Conservation (phyloP, 2,329 filamentous ascomycete species). For the Daldinia eschscholtzii region DNA sequence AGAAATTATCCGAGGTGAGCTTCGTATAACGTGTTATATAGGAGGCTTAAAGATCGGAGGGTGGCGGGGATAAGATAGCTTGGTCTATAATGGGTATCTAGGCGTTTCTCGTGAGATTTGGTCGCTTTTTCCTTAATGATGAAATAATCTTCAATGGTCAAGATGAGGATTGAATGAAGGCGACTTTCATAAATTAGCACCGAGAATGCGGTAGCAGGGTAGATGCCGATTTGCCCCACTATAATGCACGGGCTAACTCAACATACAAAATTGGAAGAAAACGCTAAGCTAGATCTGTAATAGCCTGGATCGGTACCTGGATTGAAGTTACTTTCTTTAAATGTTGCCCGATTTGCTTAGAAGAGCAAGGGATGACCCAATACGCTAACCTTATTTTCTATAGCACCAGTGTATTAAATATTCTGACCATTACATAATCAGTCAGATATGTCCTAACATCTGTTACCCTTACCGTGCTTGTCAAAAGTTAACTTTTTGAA, state of each 20-base stretch:
- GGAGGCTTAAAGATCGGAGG: background rate
- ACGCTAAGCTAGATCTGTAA: conserved; percentile 22
- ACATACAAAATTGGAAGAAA: conserved; percentile 22
- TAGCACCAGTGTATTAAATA: background rate
- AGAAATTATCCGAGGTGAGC: conserved; percentile 6
- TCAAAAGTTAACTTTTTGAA: conserved; percentile 29
- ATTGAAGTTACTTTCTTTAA: conserved; percentile 4
- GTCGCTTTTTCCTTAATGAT: conserved; percentile 3
- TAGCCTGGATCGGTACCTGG: conserved; percentile 25
- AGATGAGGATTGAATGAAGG: conserved; percentile 35
- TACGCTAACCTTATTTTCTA: conserved; percentile 1
- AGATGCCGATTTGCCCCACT: conserved; percentile 24
- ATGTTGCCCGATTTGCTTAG: background rate
- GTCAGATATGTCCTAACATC: background rate
- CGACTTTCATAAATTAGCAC: conserved; percentile 29
- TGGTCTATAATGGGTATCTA: background rate
- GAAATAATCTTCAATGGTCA: conserved; percentile 21
- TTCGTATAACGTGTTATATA: conserved; percentile 9
- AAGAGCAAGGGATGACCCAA: background rate
- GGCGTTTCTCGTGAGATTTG: background rate
- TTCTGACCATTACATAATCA: background rate
- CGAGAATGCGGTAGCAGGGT: conserved; percentile 25
- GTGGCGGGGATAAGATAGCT: background rate
- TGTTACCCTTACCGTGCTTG: background rate
- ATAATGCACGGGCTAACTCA: conserved; percentile 24